Conservation (phyloP, 129 eudicot species). For the Flaveria linearis region DNA sequence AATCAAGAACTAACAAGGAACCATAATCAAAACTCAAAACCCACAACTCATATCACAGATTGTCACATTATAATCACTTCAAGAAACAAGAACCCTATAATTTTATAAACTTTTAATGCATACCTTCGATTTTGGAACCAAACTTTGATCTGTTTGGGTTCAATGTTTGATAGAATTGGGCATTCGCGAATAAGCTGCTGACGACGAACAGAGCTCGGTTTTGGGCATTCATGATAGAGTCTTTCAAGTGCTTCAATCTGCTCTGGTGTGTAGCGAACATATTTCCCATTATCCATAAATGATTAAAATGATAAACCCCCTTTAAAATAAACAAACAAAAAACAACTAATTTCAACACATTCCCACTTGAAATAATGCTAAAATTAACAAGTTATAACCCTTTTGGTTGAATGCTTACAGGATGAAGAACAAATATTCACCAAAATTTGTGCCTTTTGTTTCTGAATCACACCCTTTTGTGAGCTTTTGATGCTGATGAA, state of each 20-base stretch:
- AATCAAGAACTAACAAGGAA: too few relatives aligned
- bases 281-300: slow-evolving; percentile 38
- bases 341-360: slow-evolving; percentile 1
- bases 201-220: slow-evolving; percentile 38
- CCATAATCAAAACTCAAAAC: too few relatives aligned
- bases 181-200: slow-evolving; percentile 42
- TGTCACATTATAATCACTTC: too few relatives aligned
- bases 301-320: background rate
- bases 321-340: background rate
- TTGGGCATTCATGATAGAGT: slow-evolving; percentile 40
- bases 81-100: too few relatives aligned
- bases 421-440: slow-evolving; percentile 1
- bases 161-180: slow-evolving; percentile 42
- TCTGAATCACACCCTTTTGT: background rate
- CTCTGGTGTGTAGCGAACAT: slow-evolving; percentile 40
- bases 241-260: slow-evolving; percentile 49
- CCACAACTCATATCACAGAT: too few relatives aligned
- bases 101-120: background rate
- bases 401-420: background rate
- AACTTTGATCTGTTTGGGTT: slow-evolving; percentile 45
- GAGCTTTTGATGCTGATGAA: background rate
- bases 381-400: too few relatives aligned
- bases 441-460: background rate
- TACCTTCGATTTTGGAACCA: slow-evolving; percentile 56
- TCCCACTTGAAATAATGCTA: too few relatives aligned